These are phyloP conservation scores for Rhizophora apiculata DNA, from an alignment of 345 rosid genomes.

Conservation along the genomic window DNA sequence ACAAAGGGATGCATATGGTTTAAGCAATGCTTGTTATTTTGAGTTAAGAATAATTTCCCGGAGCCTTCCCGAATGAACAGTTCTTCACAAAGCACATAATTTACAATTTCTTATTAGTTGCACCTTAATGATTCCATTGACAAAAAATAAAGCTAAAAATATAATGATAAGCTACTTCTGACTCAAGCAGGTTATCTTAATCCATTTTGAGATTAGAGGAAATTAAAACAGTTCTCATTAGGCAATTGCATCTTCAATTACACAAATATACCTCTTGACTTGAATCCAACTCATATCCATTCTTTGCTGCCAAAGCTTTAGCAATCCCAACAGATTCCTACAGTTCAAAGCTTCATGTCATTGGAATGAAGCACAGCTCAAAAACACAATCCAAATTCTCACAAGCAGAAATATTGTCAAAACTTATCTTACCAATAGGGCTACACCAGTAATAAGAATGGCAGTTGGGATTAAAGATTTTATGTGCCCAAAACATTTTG, in stretches of 20 bases:
- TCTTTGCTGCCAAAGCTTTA: slow-evolving; percentile 97
- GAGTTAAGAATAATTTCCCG: too few species aligned
- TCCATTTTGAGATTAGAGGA: slow-evolving; percentile 1
- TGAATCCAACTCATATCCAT: slow-evolving; percentile 94
- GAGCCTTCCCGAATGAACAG: background rate
- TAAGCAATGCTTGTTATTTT: too few species aligned
- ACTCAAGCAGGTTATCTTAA: background rate
- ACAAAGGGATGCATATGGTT: background rate
- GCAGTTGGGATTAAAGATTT: slow-evolving; percentile 86
- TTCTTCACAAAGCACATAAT: background rate
- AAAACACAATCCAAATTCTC: slow-evolving; percentile 6
- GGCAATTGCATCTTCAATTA: background rate
- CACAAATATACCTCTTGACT: slow-evolving; percentile 71
- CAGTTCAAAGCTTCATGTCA: slow-evolving; percentile 17
- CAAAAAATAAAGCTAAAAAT: background rate
- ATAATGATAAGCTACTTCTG: background rate
- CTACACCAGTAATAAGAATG: slow-evolving; percentile 92
- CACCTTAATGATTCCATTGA: background rate
- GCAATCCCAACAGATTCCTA: slow-evolving; percentile 99
- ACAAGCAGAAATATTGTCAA: slow-evolving; percentile 13
- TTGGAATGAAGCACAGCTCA: slow-evolving; percentile 14
- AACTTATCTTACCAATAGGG: slow-evolving; percentile 78
- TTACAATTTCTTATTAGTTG: background rate
- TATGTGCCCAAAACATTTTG: slow-evolving; percentile 59
- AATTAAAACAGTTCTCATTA: background rate